Percentiles rank a stretch among this genome's conserved stretches.
Evolutionary conservation across 768 basidiomycete species (phyloP).

Genomic region (Daedaleopsis sinensis): DNA sequence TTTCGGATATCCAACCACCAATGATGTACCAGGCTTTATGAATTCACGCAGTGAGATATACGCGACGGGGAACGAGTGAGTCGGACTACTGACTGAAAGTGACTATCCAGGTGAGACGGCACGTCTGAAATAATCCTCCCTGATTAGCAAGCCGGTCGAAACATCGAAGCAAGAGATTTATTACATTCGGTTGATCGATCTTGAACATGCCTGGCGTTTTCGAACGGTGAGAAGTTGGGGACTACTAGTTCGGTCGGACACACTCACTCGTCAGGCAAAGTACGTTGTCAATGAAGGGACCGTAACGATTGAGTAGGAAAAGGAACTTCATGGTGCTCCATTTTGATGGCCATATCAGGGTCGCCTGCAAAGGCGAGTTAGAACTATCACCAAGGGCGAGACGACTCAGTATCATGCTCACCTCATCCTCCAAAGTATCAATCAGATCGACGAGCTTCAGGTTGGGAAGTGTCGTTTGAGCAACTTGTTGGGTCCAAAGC

Average conservation of each 20-base stretch:
- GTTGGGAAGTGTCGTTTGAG: too few species aligned
- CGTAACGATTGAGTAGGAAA: background rate
- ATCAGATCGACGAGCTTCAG: background rate
- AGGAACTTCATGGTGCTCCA: background rate
- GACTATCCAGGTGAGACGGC: background rate
- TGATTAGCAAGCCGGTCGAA: background rate
- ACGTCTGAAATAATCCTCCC: background rate
- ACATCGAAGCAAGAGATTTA: too few species aligned
- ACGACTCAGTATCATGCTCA: background rate
- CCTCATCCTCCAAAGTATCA: background rate
- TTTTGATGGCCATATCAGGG: background rate
- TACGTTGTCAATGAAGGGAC: background rate
- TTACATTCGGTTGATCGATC: background rate
- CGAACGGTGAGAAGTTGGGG: background rate
- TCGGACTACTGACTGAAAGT: background rate
- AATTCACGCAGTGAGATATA: too few species aligned
- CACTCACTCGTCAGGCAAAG: background rate
- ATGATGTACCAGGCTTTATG: background rate
- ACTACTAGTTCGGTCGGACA: background rate
- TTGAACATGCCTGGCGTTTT: background rate
- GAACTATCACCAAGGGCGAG: background rate
- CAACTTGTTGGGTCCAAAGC: too few species aligned
- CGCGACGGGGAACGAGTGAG: too few species aligned
- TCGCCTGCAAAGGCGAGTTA: background rate
- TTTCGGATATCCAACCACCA: background rate